Conservation (phyloP, 176 grass and related monocot genomes). For the Oryza glaberrima region DNA sequence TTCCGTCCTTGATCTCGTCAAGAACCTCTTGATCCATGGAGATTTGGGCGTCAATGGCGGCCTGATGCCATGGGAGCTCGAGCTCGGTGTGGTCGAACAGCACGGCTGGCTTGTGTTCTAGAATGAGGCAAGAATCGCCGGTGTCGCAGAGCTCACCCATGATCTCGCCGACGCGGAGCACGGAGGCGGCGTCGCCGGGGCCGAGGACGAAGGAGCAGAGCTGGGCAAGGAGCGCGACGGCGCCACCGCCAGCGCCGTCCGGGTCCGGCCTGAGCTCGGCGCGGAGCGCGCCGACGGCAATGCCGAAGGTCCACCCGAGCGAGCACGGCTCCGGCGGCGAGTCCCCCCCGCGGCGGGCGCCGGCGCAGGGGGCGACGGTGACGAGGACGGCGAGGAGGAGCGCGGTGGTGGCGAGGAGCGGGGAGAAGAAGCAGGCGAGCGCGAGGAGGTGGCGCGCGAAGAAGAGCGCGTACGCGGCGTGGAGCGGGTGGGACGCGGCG, state of each 20-base stretch:
- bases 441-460: conserved; percentile 62
- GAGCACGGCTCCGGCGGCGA: conserved; percentile 17
- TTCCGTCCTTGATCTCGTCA: conserved; percentile 22
- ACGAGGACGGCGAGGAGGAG: conserved; percentile 63
- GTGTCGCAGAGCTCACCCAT: conserved; percentile 48
- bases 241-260: neutral
- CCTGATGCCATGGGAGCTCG: neutral
- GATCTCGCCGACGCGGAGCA: conserved; percentile 47
- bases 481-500: conserved; percentile 69
- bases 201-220: conserved; percentile 58
- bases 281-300: conserved; percentile 63
- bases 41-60: neutral
- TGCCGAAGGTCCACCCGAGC: conserved; percentile 63
- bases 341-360: neutral
- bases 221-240: conserved; percentile 49
- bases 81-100: neutral
- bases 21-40: conserved; percentile 1
- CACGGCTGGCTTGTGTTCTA: neutral
- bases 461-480: conserved; percentile 76
- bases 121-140: conserved; percentile 29
- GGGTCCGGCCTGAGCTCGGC: conserved; percentile 32
- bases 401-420: conserved; percentile 76
- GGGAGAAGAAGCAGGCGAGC: conserved; percentile 64
- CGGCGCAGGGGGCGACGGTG: conserved; percentile 51
- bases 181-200: conserved; percentile 29